Percentiles rank a stretch among this genome's conserved stretches.
phyloP scores from a whole-genome alignment of 1,284 basidiomycete species.

The Phlebopus sp. region DNA sequence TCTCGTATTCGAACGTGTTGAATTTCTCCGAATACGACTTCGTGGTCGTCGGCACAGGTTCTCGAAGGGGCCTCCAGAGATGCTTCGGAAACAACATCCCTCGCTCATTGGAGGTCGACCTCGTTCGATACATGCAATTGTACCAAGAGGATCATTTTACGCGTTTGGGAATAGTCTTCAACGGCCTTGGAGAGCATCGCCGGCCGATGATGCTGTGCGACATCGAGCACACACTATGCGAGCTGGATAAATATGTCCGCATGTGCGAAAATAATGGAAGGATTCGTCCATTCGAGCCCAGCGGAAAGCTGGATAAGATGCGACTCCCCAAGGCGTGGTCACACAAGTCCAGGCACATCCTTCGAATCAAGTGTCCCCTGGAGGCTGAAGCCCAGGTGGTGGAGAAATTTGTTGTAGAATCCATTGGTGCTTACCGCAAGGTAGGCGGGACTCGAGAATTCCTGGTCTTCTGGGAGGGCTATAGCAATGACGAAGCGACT shows the following conservation, averaged over 20 bases:
- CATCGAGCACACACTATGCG: slow-evolving; percentile 66
- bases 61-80: slow-evolving; percentile 48
- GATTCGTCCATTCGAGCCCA: slow-evolving; percentile 32
- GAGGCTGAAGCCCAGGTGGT: slow-evolving; percentile 40
- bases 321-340: slow-evolving; percentile 54
- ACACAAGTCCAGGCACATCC: slow-evolving; percentile 35
- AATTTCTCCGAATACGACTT: slow-evolving; percentile 61
- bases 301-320: slow-evolving; percentile 25
- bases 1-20: slow-evolving; percentile 53
- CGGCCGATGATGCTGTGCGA: slow-evolving; percentile 54
- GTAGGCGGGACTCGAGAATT: slow-evolving; percentile 40
- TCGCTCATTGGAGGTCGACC: slow-evolving; percentile 42
- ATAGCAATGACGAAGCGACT: slow-evolving; percentile 52
- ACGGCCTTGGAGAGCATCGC: slow-evolving; percentile 42
- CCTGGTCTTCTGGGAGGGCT: slow-evolving; percentile 61
- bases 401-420: slow-evolving; percentile 35
- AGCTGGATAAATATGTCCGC: slow-evolving; percentile 66
- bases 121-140: slow-evolving; percentile 56
- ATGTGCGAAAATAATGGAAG: slow-evolving; percentile 20
- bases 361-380: slow-evolving; percentile 38
- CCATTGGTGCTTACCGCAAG: slow-evolving; percentile 32
- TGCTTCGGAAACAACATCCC: slow-evolving; percentile 32
- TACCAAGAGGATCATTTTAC: slow-evolving; percentile 53
- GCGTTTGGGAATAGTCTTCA: slow-evolving; percentile 47
- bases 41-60: slow-evolving; percentile 58